Evolutionary conservation across 2,329 filamentous ascomycete species (phyloP), one percentile per base, ranked within the genome.

Genomic region (Exophiala alcalophila): DNA sequence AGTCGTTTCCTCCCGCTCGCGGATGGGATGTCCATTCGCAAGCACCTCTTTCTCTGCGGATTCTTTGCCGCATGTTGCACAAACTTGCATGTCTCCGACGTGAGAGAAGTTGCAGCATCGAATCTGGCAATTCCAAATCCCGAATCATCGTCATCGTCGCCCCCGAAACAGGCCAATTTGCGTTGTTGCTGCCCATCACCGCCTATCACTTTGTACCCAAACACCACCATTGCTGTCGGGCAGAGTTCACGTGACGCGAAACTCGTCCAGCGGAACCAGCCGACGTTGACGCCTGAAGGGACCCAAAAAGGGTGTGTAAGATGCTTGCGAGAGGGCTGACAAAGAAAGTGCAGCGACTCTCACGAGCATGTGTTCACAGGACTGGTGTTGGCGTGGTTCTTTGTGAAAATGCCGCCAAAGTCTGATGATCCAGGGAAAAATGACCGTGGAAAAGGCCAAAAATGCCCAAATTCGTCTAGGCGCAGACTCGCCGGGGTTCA

Each of bases 351-450:
- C 35, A 40, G 20, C 18, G 7, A 12, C 16, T 19, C 15, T 25
- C 21, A 33, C 41, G 38, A 46, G 45, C 49, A 49, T 51, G 49
- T 52, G 49, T 52, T 52, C 45, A 30, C 30, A 30, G 23, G 40
- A 48, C 35, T 49, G 49, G 43, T 31, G 28, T 30, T 40, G 36
- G 41, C 33, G 30, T 32, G 29, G 10, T 39, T 29, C 19, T 30
- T 41, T 30, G 38, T 32, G 30, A 28, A 30, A 20, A 40, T 39
- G 32, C 30, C 31, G 36, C 14, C 19, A 14, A 32, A 18, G 14
- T 14, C 28, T 24, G 11, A 27, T 40, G 32, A 23, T 25, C 20
- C n/a, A 39, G 37, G 25, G 16, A n/a, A n/a, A 26, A n/a, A 34
- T 14, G 12, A 34, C 37, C 33, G 24, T 37, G 18, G 19, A 25